Base-by-base conservation (phyloP, 2,329 filamentous ascomycete species). In the Aspergillus fructus region DNA sequence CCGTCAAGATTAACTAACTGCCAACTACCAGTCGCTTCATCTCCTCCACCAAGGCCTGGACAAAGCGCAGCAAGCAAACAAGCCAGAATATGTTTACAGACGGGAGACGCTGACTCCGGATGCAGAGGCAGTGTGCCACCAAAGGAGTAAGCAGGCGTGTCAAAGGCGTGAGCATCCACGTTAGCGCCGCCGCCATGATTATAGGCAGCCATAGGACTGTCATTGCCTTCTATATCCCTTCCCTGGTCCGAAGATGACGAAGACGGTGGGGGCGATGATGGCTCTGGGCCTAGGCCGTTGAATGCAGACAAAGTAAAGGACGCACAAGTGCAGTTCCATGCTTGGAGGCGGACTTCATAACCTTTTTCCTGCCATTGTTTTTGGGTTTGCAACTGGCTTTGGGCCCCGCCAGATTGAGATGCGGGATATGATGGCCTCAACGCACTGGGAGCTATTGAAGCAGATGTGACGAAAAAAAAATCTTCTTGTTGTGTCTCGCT, bases 281-380 rank as follows among this genome's bases (percentile, higher is more conserved):
- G 48, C 53, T 53, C 59, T 21, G 67, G 49, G 17, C 74, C 72
- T 2, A 77, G 72, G 17, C 68, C 65, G 24, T 81, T 79, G 64
- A 92, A 93, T 2, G 88, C 84, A 19, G 87, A 80, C 61, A 96
- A 87, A 0, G 88, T 83, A 73, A 97, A 97, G 1, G 86, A 87
- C 3, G 92, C 89, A 77, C 94, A 99, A 1, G 86, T 90, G 74
- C 94, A 99, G 72, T 89, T 92, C 94, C 94, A 97, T 1, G 88
- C 85, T 1, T 73, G 66, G 1, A 93, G 81, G 9, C 87, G 84
- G 15, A 97, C 89, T 65, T 90, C 79, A 74, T 97, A 96, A 50
- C 69, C 68, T 39, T 72, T 72, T 53, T 42, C 46, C 27, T 49
- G 53, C 53, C 53, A 55, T 41, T 63, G 61, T 9, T 68, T 58